Evolutionary conservation across 148 eudicot species (phyloP).

Genomic region (Linanthus parryae): DNA sequence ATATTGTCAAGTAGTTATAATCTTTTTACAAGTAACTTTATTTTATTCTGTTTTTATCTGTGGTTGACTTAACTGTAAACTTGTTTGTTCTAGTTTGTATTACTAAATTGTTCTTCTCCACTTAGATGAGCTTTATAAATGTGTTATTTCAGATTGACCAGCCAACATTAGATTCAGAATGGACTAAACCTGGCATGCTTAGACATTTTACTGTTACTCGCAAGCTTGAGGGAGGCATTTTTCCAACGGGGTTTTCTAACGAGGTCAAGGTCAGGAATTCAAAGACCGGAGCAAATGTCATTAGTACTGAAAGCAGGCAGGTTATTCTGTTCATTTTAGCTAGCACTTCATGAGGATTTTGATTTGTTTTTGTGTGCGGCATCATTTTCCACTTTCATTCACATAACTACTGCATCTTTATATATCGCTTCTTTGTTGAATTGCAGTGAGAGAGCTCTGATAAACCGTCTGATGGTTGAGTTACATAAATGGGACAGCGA

Average conservation of each 20-base stretch:
- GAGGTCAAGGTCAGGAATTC: constrained; percentile 64
- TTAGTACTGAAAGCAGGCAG: constrained; percentile 73
- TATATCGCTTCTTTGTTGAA: constrained; percentile 2
- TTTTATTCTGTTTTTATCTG: constrained; percentile 1
- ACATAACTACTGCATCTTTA: background rate
- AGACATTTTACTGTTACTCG: constrained; percentile 84
- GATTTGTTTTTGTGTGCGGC: background rate
- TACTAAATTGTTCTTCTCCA: background rate
- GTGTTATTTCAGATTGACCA: constrained; percentile 72
- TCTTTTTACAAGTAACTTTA: too few relatives aligned
- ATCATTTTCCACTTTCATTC: constrained; percentile 1
- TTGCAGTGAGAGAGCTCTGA: constrained; percentile 87
- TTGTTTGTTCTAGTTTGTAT: background rate
- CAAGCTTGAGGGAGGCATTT: constrained; percentile 85
- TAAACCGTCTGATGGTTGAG: constrained; percentile 79
- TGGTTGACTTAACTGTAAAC: constrained; percentile 4
- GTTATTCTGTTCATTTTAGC: constrained; percentile 14
- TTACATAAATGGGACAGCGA: constrained; percentile 88
- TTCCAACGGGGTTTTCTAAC: constrained; percentile 72
- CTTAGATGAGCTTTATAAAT: constrained; percentile 6
- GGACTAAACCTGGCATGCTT: constrained; percentile 75
- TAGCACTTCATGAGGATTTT: background rate
- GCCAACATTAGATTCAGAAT: constrained; percentile 78
- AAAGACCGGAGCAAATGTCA: constrained; percentile 55
- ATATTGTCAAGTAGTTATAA: too few relatives aligned